These are phyloP conservation scores for Fusarium sterilihyphosum DNA, from an alignment of 2,329 filamentous ascomycete genomes.

Conservation along the genomic window DNA sequence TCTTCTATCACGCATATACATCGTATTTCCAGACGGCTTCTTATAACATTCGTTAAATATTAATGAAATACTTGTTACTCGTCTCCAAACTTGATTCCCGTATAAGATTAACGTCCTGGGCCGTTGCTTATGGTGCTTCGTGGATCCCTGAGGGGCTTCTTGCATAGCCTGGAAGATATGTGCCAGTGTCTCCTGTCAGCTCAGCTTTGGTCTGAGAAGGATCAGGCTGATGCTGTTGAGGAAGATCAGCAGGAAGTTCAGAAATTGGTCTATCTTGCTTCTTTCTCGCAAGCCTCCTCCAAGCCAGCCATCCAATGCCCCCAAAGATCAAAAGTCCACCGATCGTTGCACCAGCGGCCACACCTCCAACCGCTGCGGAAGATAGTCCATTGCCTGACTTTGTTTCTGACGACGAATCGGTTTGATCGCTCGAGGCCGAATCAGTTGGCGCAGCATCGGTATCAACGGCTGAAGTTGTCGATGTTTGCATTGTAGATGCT, in stretches of 20 bases:
- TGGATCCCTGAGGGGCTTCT: background rate
- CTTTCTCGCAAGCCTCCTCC: background rate
- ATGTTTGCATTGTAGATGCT: background rate
- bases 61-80: background rate
- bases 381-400: background rate
- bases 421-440: background rate
- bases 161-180: background rate
- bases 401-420: background rate
- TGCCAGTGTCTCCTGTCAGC: background rate
- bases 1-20: background rate
- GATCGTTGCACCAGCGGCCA: background rate
- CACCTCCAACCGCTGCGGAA: background rate
- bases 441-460: background rate
- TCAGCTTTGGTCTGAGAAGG: background rate
- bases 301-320: background rate
- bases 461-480: background rate
- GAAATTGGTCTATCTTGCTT: background rate
- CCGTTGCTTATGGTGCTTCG: background rate
- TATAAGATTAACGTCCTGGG: too few relatives aligned
- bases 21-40: background rate
- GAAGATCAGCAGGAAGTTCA: background rate
- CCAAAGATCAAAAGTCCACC: background rate
- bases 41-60: background rate
- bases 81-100: accelerated
- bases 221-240: background rate